A percentile compares a stretch with the other conserved stretches of the same genome.
Evolutionary conservation across 1,139 yeast species (phyloP).

Genomic region (Geotrichum cucujoidarum): DNA sequence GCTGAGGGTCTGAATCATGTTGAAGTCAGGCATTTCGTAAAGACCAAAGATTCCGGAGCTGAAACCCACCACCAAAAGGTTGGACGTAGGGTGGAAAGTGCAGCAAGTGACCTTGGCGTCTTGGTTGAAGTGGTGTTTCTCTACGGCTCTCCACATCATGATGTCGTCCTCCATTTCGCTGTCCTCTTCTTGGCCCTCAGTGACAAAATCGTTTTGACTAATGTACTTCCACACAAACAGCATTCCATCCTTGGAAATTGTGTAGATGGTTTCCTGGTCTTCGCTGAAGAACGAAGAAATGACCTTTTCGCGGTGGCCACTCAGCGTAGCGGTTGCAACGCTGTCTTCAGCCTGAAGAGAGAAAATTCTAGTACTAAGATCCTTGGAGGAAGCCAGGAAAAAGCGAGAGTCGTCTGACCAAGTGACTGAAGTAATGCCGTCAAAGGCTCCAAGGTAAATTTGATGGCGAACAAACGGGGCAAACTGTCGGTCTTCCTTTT

Average conservation of each 20-base stretch:
- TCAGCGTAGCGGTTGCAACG: slow-evolving; percentile 75
- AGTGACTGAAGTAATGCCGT: slow-evolving; percentile 67
- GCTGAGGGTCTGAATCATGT: slow-evolving; percentile 74
- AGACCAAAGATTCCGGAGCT: slow-evolving; percentile 84
- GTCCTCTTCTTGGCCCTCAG: slow-evolving; percentile 39
- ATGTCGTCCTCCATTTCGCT: slow-evolving; percentile 20
- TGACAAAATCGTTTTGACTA: slow-evolving; percentile 45
- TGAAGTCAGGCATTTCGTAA: slow-evolving; percentile 79
- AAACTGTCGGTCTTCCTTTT: slow-evolving; percentile 67
- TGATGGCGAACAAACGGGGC: slow-evolving; percentile 93
- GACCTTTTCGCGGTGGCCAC: slow-evolving; percentile 91
- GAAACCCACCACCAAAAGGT: slow-evolving; percentile 83
- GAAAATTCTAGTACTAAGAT: slow-evolving; percentile 82
- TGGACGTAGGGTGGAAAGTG: slow-evolving; percentile 69
- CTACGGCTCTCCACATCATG: slow-evolving; percentile 74
- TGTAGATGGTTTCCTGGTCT: slow-evolving; percentile 82
- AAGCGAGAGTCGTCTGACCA: slow-evolving; percentile 94
- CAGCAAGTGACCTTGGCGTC: slow-evolving; percentile 70
- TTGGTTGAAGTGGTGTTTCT: slow-evolving; percentile 65
- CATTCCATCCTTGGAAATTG: slow-evolving; percentile 93
- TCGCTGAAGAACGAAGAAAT: slow-evolving; percentile 79
- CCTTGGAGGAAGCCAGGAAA: slow-evolving; percentile 80
- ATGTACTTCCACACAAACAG: slow-evolving; percentile 86
- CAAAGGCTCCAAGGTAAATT: slow-evolving; percentile 88
- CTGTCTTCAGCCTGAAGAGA: slow-evolving; percentile 71